A percentile compares a stretch with the other conserved stretches of the same genome.
Evolutionary conservation across 768 basidiomycete genomes (phyloP).

Genomic region (Auricularia sp.): DNA sequence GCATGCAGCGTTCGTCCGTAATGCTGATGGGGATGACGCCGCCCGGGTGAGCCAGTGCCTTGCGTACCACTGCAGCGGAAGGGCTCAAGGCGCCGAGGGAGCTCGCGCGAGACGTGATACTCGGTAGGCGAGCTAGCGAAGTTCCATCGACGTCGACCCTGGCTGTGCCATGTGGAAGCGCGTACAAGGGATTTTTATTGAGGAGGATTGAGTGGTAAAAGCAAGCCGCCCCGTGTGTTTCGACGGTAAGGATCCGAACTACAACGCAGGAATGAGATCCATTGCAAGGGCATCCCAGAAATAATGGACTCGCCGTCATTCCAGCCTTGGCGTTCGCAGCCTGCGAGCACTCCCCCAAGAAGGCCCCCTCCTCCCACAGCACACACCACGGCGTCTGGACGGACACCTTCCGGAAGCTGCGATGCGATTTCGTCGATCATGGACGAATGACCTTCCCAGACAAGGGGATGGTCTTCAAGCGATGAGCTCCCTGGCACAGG

Average conservation of each 20-base stretch:
- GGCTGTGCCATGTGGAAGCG: neutral
- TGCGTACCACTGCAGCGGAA: conserved; percentile 47
- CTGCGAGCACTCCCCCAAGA: conserved; percentile 56
- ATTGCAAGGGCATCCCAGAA: neutral
- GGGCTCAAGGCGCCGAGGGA: conserved; percentile 65
- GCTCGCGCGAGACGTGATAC: conserved; percentile 52
- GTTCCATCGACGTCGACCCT: conserved; percentile 16
- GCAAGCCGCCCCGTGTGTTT: conserved; percentile 63
- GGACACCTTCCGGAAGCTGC: conserved; percentile 33
- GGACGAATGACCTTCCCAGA: conserved; percentile 74
- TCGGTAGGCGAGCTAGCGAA: neutral
- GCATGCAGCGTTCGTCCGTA: conserved; percentile 62
- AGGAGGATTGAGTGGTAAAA: conserved; percentile 63
- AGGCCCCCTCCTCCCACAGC: conserved; percentile 70
- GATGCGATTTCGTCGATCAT: conserved; percentile 53
- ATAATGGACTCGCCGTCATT: conserved; percentile 42
- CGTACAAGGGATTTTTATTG: conserved; percentile 15
- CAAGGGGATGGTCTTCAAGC: conserved; percentile 24
- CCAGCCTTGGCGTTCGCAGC: conserved; percentile 58
- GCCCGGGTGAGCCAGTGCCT: conserved; percentile 52
- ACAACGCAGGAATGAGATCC: conserved; percentile 1
- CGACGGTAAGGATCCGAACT: conserved; percentile 59
- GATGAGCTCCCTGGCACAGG: neutral
- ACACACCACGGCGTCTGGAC: conserved; percentile 66
- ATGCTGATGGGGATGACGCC: conserved; percentile 48